phyloP scores from a whole-genome alignment of 2,329 filamentous ascomycete genomes.

The Chalaropsis thielavioides region DNA sequence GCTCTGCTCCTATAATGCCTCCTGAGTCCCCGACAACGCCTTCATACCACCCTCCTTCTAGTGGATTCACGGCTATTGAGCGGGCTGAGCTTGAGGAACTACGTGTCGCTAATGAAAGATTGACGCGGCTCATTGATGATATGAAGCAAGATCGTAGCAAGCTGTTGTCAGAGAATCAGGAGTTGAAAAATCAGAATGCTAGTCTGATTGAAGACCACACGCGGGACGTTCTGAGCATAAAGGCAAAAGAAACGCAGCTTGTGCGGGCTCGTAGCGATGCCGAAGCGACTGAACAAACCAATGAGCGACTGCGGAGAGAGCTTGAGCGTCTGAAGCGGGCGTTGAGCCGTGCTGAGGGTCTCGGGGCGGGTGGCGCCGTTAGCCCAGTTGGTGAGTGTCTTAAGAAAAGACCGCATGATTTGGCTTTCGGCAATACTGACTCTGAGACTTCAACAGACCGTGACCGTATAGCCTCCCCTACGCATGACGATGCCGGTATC shows the following conservation, averaged over 20 bases:
- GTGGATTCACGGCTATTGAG: slow-evolving; percentile 61
- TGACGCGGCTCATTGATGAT: slow-evolving; percentile 63
- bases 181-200: slow-evolving; percentile 93
- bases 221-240: slow-evolving; percentile 85
- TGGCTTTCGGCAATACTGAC: slow-evolving; percentile 17
- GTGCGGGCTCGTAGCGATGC: slow-evolving; percentile 82
- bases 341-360: slow-evolving; percentile 45
- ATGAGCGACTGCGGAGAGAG: slow-evolving; percentile 72
- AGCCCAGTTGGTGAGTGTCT: slow-evolving; percentile 20
- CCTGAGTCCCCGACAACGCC: slow-evolving; percentile 38
- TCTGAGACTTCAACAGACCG: slow-evolving; percentile 19
- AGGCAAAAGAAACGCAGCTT: slow-evolving; percentile 94
- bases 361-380: slow-evolving; percentile 25
- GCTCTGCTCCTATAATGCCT: slow-evolving; percentile 35
- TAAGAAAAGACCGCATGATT: slow-evolving; percentile 20
- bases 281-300: slow-evolving; percentile 73
- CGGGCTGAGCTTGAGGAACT: slow-evolving; percentile 86
- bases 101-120: slow-evolving; percentile 64
- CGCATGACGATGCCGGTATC: slow-evolving; percentile 31
- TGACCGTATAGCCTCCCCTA: slow-evolving; percentile 33
- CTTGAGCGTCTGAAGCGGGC: slow-evolving; percentile 89
- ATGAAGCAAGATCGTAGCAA: slow-evolving; percentile 68
- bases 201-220: slow-evolving; percentile 96
- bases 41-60: slow-evolving; percentile 31
- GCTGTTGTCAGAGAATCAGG: slow-evolving; percentile 73